A percentile compares a stretch with the other conserved stretches of the same genome.
Evolutionary conservation across 345 rosid genomes (phyloP).

Genomic region (Combretum micranthum): DNA sequence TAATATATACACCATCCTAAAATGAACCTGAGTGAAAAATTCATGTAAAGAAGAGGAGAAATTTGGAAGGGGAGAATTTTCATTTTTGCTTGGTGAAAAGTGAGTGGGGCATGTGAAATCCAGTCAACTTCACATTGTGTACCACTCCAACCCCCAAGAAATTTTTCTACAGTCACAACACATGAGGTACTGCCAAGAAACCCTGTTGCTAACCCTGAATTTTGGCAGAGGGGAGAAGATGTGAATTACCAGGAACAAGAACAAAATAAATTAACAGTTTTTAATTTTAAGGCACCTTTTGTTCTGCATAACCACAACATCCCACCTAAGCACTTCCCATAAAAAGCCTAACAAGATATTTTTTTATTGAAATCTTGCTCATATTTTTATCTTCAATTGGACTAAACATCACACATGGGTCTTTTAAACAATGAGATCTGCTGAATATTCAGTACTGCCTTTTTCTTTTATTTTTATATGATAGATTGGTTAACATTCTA

Average conservation of each 20-base stretch:
- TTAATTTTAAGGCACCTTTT: background rate
- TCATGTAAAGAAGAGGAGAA: no score
- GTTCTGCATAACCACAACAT: conserved; percentile 4
- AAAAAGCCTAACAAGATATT: conserved; percentile 13
- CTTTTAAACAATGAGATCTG: conserved; percentile 3
- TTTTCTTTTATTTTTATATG: background rate
- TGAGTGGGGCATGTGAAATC: conserved; percentile 51
- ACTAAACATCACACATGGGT: conserved; percentile 26
- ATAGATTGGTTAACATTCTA: background rate
- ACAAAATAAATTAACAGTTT: background rate
- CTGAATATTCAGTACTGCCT: background rate
- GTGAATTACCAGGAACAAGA: background rate
- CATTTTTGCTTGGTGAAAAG: conserved; percentile 9
- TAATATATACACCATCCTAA: no score
- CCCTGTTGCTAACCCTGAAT: no score
- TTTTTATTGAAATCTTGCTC: background rate
- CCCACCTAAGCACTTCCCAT: conserved; percentile 11
- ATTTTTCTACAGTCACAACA: conserved; percentile 5
- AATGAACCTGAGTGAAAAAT: no score
- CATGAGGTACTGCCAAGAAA: background rate
- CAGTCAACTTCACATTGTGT: conserved; percentile 34
- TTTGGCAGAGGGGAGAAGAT: no score
- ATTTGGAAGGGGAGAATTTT: background rate
- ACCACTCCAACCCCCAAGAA: conserved; percentile 19
- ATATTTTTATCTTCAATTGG: conserved; percentile 12